These are phyloP conservation scores for Nemania sp. DNA, from an alignment of 2,329 filamentous ascomycete species.

Conservation along the genomic window DNA sequence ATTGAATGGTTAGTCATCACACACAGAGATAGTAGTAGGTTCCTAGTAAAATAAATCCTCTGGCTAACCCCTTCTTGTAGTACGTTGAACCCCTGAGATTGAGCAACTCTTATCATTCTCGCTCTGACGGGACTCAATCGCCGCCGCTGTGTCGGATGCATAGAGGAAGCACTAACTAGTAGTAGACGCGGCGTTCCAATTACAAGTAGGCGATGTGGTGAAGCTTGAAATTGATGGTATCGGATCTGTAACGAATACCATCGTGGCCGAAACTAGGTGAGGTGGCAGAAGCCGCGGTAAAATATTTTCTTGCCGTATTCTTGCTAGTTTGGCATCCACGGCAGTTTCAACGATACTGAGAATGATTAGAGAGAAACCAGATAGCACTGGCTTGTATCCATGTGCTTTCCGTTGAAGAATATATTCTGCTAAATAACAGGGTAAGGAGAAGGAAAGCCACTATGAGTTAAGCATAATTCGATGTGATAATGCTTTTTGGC, in stretches of 20 bases:
- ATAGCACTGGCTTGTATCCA: too few species aligned
- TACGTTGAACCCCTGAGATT: slow-evolving; percentile 14
- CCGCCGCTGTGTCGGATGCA: neutral
- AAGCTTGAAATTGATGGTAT: slow-evolving; percentile 47
- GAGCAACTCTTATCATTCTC: neutral
- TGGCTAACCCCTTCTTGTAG: slow-evolving; percentile 10
- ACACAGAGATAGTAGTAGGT: neutral
- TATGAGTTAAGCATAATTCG: too few species aligned
- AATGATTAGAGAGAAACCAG: too few species aligned
- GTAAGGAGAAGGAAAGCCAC: too few species aligned
- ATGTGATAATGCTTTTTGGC: too few species aligned
- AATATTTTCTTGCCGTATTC: too few species aligned
- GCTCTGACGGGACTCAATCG: neutral
- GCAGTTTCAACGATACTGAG: too few species aligned
- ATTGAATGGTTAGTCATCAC: slow-evolving; percentile 41
- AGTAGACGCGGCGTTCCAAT: slow-evolving; percentile 40
- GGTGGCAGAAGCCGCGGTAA: too few species aligned
- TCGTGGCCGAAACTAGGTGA: slow-evolving; percentile 36
- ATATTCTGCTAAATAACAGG: too few species aligned
- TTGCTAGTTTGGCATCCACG: too few species aligned
- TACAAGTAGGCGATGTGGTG: slow-evolving; percentile 44
- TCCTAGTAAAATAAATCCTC: neutral
- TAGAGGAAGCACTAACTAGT: slow-evolving; percentile 18
- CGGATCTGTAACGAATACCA: slow-evolving; percentile 46
- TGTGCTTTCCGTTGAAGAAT: too few species aligned